A percentile compares a stretch with the other conserved stretches of the same genome.
Evolutionary conservation across 305 asterid genomes (phyloP).

Genomic region (Fraxinus velutina): DNA sequence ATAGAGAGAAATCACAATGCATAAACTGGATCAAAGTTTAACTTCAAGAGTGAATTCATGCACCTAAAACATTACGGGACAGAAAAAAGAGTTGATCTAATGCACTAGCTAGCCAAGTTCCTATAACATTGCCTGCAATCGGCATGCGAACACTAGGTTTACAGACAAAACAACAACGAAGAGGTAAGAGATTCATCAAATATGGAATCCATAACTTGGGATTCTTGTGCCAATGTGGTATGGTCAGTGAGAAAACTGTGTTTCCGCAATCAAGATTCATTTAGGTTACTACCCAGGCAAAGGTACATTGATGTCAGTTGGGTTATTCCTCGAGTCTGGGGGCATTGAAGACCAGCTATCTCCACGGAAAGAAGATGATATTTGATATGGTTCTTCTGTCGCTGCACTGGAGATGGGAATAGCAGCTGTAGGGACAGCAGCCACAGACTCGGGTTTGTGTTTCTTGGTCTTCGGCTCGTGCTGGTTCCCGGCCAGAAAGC

Average conservation of each 20-base stretch:
- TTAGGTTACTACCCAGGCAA: constrained; percentile 32
- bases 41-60: constrained; percentile 4
- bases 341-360: constrained; percentile 60
- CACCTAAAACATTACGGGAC: constrained; percentile 33
- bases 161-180: constrained; percentile 23
- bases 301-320: constrained; percentile 58
- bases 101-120: constrained; percentile 27
- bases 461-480: constrained; percentile 60
- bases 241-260: constrained; percentile 27
- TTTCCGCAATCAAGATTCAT: neutral
- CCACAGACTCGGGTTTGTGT: constrained; percentile 38
- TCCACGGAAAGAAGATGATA: constrained; percentile 49
- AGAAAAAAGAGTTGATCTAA: constrained; percentile 11
- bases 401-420: constrained; percentile 46
- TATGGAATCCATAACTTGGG: neutral
- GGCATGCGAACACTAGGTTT: constrained; percentile 16
- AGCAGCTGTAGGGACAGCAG: constrained; percentile 33
- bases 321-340: constrained; percentile 49
- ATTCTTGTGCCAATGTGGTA: constrained; percentile 20
- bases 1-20: neutral
- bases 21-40: constrained; percentile 1
- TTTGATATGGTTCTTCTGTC: constrained; percentile 38
- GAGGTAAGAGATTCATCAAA: neutral
- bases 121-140: constrained; percentile 26
- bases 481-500: constrained; percentile 70